A percentile compares a stretch with the other conserved stretches of the same genome.
Evolutionary conservation across 169 alveolate genomes (phyloP).

Genomic region (Fabrea salina): DNA sequence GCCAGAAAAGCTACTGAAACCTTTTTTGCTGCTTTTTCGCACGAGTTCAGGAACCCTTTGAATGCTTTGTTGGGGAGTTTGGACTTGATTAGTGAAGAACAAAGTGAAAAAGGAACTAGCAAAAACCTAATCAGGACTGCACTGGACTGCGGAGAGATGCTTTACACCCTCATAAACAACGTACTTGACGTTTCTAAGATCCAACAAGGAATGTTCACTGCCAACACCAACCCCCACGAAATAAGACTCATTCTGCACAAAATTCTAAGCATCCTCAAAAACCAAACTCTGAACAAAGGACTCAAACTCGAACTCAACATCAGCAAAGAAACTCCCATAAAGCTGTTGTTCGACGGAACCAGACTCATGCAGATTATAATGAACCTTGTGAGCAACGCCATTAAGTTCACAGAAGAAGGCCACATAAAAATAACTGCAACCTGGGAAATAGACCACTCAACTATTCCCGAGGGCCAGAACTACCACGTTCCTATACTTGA

Average conservation of each 20-base stretch:
- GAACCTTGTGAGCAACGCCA: constrained; percentile 43
- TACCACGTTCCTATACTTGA: background rate
- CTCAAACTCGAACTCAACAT: constrained; percentile 26
- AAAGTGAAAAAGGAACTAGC: background rate
- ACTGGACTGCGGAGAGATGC: constrained; percentile 44
- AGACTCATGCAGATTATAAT: constrained; percentile 39
- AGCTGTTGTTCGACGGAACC: constrained; percentile 35
- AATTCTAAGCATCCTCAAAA: constrained; percentile 18
- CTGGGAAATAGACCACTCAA: background rate
- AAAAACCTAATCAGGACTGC: constrained; percentile 33
- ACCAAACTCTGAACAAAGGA: constrained; percentile 31
- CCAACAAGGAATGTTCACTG: constrained; percentile 31
- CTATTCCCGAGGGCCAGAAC: background rate
- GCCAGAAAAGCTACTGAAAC: constrained; percentile 20
- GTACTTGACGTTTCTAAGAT: constrained; percentile 50
- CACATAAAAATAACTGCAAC: background rate
- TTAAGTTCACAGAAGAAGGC: constrained; percentile 37
- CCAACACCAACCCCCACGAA: constrained; percentile 1
- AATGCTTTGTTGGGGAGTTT: background rate
- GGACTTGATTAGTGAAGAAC: background rate
- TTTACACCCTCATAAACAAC: constrained; percentile 38
- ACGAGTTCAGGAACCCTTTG: constrained; percentile 22
- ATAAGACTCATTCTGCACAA: constrained; percentile 29
- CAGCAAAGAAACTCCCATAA: constrained; percentile 32
- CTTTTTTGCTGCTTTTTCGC: constrained; percentile 31